Base-by-base conservation (phyloP, 805 yeast genomes). In the Blastobotrys chiropterorum region DNA sequence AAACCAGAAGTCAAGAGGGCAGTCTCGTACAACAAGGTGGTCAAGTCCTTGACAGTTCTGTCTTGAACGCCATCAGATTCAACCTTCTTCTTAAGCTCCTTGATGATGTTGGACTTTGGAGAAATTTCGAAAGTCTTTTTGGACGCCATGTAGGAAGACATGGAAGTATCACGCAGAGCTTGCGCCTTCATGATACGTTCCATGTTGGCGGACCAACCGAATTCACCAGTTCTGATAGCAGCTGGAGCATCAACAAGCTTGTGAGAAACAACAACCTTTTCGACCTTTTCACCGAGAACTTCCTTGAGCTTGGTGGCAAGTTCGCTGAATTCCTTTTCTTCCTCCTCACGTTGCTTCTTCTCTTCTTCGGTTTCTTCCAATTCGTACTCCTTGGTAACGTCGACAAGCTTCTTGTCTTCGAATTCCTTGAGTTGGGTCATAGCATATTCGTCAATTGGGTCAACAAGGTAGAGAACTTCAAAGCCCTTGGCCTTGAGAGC, bases 121-220 rank as follows among this genome's bases (percentile, higher is more conserved):
- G 98, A 92, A 64, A 94, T 90, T 82, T 94, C 99, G 67, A 94
- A 89, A 70, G 94, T 94, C 85, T 94, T 94, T 90, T 94, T 94
- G 52, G 99, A 94, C 47, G 98, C 86, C 99, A 94, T 94, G 94
- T 94, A 94, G 58, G 97, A 83, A 42, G 98, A 90, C 99, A 94
- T 94, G 65, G 96, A 81, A 65, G 96, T 87, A 75, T 94, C 99
- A 80, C 98, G 90, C 68, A 94, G 80, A 66, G 99, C 99, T 81
- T 94, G 99, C 58, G 99, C 99, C 82, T 94, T 94, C 99, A 94
- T 94, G 82, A 94, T 94, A 86, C 99, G 92, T 82, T 94, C 99
- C 99, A 94, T 94, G 82, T 94, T 94, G 69, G 99, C 99, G 63
- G 99, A 94, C 99, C 99, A 94, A 74, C 99, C 99, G 74, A 94